phyloP scores from a whole-genome alignment of 2,329 filamentous ascomycete genomes.

The Nigrospora sphaerica region DNA sequence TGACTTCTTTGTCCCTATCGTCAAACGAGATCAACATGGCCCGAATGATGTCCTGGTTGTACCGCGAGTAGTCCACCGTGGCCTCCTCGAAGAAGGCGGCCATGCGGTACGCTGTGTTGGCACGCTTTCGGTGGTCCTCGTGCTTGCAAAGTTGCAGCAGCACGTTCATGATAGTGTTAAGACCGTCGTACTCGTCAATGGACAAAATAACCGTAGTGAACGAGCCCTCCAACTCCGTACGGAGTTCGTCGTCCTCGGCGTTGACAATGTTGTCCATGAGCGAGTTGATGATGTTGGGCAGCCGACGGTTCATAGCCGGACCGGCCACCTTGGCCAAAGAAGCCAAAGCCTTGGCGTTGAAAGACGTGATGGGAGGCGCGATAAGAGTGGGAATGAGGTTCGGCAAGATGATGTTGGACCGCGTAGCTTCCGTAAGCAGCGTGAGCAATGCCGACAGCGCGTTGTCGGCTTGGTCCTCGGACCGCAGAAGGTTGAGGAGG shows the following conservation, averaged over 20 bases:
- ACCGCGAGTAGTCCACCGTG: constrained; percentile 85
- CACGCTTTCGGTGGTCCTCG: constrained; percentile 80
- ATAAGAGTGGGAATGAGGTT: constrained; percentile 93
- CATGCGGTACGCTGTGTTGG: constrained; percentile 70
- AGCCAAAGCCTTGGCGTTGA: constrained; percentile 90
- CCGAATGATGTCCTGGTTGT: constrained; percentile 92
- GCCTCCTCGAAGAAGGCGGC: constrained; percentile 78
- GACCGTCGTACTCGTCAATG: constrained; percentile 90
- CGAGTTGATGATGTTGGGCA: constrained; percentile 86
- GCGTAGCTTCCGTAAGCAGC: constrained; percentile 83
- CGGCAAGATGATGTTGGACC: constrained; percentile 93
- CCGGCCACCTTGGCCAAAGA: constrained; percentile 90
- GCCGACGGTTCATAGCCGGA: constrained; percentile 79
- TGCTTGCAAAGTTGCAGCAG: constrained; percentile 84
- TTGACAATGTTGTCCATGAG: constrained; percentile 88
- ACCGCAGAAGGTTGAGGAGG: constrained; percentile 81
- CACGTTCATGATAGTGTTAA: constrained; percentile 93
- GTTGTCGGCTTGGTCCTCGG: constrained; percentile 82
- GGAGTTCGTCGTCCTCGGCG: constrained; percentile 66
- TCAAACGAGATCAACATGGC: constrained; percentile 88
- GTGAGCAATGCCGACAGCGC: constrained; percentile 89
- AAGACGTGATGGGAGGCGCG: constrained; percentile 80
- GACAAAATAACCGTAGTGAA: constrained; percentile 88
- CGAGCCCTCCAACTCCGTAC: constrained; percentile 65
- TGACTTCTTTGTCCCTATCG: constrained; percentile 73